Conservation (phyloP, 2,329 filamentous ascomycete species). For the Magnaporthiopsis poae region DNA sequence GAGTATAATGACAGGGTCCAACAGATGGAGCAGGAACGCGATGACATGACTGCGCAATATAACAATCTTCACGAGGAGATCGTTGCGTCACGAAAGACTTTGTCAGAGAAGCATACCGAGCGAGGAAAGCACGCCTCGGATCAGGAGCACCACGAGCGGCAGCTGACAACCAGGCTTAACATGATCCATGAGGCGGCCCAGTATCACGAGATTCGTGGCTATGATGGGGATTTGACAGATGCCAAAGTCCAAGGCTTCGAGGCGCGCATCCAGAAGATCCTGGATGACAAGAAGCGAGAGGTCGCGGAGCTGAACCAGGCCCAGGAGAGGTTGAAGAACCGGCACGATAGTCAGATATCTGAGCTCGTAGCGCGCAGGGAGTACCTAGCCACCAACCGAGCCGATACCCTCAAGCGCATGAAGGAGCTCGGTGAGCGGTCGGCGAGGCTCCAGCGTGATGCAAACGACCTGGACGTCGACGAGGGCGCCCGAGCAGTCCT, state of each 20-base stretch:
- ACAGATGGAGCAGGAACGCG: slow-evolving; percentile 53
- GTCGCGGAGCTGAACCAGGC: slow-evolving; percentile 43
- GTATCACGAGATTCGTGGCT: slow-evolving; percentile 71
- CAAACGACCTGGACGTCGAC: slow-evolving; percentile 68
- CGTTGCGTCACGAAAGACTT: slow-evolving; percentile 31
- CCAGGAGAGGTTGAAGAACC: slow-evolving; percentile 59
- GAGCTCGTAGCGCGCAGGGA: slow-evolving; percentile 66
- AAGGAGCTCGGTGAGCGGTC: slow-evolving; percentile 62
- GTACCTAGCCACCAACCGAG: slow-evolving; percentile 62
- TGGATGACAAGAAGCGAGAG: slow-evolving; percentile 67
- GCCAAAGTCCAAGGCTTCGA: slow-evolving; percentile 66
- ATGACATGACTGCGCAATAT: slow-evolving; percentile 55
- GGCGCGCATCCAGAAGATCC: slow-evolving; percentile 62
- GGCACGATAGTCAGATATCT: slow-evolving; percentile 65
- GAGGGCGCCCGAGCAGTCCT: slow-evolving; percentile 74
- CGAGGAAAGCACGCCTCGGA: slow-evolving; percentile 75
- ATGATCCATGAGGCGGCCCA: slow-evolving; percentile 71
- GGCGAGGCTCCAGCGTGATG: slow-evolving; percentile 52
- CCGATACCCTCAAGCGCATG: slow-evolving; percentile 64
- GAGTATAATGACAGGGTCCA: slow-evolving; percentile 69
- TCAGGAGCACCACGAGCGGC: slow-evolving; percentile 75
- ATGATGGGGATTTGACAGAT: slow-evolving; percentile 68
- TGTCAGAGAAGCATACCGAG: slow-evolving; percentile 49
- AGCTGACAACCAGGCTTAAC: slow-evolving; percentile 59
- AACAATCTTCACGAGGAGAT: slow-evolving; percentile 49